Evolutionary conservation across 2,329 filamentous ascomycete genomes (phyloP), one percentile per base, ranked within the genome.

Genomic region (Trichoderma koningiopsis): DNA sequence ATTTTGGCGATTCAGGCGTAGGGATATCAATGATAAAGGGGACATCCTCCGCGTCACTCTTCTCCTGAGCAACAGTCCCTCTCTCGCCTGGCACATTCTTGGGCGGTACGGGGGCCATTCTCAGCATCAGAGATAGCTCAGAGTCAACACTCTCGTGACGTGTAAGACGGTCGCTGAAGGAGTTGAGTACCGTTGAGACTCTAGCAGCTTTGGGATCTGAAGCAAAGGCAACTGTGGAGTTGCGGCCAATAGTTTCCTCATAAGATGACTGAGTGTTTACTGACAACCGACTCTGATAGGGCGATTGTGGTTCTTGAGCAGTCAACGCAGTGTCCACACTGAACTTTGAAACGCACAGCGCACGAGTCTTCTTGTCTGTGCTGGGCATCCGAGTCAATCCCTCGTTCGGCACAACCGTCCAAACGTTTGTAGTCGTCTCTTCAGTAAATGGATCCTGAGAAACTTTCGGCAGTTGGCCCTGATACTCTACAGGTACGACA

Each of bases 191-290:
- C 19, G 40, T n/a, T 40, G 49, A 70, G 69, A 61, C 14, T 56
- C 69, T 33, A 11, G 33, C 27, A 6, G 35, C 6, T 8, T 62
- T 68, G 5, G 7, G 5, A 27, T 68, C 57, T 8, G 66, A 16
- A 16, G 76, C 70, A 8, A 85, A 84, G 55, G 87, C 77, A 2
- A 87, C 79, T 2, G 84, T 87, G 2, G 84, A 87, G 3, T 85
- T 87, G 61, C 80, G 81, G 22, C 84, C 82, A 72, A 83, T 82
- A 22, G 73, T 74, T 57, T 75, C 78, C 16, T 77, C 75, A 64
- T 74, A 62, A 35, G 75, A 68, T 57, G 61, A 61, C 22, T 65
- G 68, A 53, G 55, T 69, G 5, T 60, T 62, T 37, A 63, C 52
- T 31, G 70, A 68, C 4, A 71, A 62, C 10, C 58, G 61, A 10